Evolutionary conservation across 1,284 basidiomycete species (phyloP).

Genomic region (Boletus smithii): DNA sequence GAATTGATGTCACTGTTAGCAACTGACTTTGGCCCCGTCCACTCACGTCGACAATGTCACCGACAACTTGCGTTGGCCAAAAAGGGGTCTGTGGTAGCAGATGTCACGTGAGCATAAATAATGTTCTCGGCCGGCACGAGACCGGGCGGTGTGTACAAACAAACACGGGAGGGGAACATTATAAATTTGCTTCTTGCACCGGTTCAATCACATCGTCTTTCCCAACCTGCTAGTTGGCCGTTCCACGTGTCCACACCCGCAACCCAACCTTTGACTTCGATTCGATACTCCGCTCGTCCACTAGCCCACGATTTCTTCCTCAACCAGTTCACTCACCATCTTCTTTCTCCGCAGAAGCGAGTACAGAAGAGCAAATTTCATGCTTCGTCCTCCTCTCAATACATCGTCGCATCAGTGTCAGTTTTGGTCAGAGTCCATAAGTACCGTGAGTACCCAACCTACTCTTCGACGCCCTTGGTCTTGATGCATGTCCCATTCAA

Average conservation of each 20-base stretch:
- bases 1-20: too few relatives aligned
- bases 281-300: not conserved
- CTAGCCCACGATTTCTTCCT: constrained; percentile 62
- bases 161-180: constrained; percentile 15
- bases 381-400: constrained; percentile 82
- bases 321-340: constrained; percentile 45
- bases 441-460: constrained; percentile 47
- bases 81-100: too few relatives aligned
- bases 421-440: constrained; percentile 53
- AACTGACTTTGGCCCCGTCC: too few relatives aligned
- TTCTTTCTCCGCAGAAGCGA: constrained; percentile 74
- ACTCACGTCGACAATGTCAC: too few relatives aligned
- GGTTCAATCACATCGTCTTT: not conserved
- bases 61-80: too few relatives aligned
- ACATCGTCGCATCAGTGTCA: constrained; percentile 62
- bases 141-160: constrained; percentile 30
- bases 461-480: not conserved
- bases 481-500: constrained; percentile 27
- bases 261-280: constrained; percentile 4
- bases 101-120: too few relatives aligned
- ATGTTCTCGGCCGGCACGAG: too few relatives aligned
- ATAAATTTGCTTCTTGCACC: constrained; percentile 27
- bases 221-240: constrained; percentile 1
- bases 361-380: constrained; percentile 51
- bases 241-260: constrained; percentile 7